Base-by-base conservation (phyloP, 345 rosid genomes). In the Microthlaspi erraticum region DNA sequence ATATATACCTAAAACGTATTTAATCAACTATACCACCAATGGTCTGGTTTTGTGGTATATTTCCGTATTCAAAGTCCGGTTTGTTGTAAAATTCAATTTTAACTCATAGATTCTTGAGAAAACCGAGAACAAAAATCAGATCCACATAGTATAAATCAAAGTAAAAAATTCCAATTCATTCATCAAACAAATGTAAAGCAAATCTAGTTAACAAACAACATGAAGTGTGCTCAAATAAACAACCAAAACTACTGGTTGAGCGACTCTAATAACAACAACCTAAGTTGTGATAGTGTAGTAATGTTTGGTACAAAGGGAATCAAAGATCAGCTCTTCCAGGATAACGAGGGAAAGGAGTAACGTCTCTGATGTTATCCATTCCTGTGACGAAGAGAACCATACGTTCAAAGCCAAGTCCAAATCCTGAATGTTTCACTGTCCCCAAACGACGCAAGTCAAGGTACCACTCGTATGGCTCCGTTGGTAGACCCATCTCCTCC, bases 291-390 rank as follows among this genome's bases (percentile, higher is more conserved):
- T n/a, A n/a, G n/a, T n/a, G n/a, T n/a, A n/a, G n/a, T n/a, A n/a
- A n/a, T n/a, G n/a, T n/a, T n/a, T 38, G 5, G 50, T n/a, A 17
- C 17, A 31, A n/a, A 2, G 38, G 23, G 18, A 57, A 66, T 91
- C 85, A 91, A 33, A 93, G 94, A 82, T 93, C 99, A 31, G 99
- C 99, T 76, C 85, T 87, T 56, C 97, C 97, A 0, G 98, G 97
- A 74, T 82, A 91, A 60, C 97, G 81, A 3, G 96, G 97, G 90
- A 91, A 93, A 2, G 98, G 98, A 29, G 91, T 87, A 34, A 93
- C 96, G 10, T 93, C 98, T 81, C 96, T 83, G 33, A 93, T 93
- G 74, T 92, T 92, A 54, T 90, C 93, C 0, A 90, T 75, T 36
- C 98, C 95, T 20, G 95, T 90, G 11, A 97, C 93, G 5, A 92